A percentile compares a stretch with the other conserved stretches of the same genome.
Conservation (phyloP, 768 basidiomycete species). For the Tricholoma terreum region DNA sequence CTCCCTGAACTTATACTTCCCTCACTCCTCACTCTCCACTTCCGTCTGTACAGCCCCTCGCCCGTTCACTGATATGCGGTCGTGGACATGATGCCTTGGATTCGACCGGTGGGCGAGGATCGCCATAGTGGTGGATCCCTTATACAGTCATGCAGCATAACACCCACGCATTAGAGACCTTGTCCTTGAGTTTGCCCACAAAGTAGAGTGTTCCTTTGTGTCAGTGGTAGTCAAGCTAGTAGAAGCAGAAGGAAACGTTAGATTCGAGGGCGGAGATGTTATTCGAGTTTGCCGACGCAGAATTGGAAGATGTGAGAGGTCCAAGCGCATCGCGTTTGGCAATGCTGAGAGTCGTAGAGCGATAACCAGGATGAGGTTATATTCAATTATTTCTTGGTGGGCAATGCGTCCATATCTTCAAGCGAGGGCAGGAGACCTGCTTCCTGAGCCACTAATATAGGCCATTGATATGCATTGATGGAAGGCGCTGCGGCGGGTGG, state of each 20-base stretch:
- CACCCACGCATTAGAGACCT: slow-evolving; percentile 63
- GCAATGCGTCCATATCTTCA: slow-evolving; percentile 57
- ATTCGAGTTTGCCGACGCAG: too few relatives aligned
- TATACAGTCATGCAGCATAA: too few relatives aligned
- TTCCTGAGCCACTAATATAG: too few relatives aligned
- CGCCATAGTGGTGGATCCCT: slow-evolving; percentile 80
- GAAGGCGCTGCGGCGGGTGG: slow-evolving; percentile 55
- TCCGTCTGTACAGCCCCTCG: slow-evolving; percentile 68
- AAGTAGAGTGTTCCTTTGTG: slow-evolving; percentile 82
- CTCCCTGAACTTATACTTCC: too few relatives aligned
- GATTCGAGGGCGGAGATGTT: too few relatives aligned
- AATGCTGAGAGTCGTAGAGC: slow-evolving; percentile 68
- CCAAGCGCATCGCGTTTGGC: too few relatives aligned
- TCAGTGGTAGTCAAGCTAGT: too few relatives aligned
- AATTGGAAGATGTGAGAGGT: too few relatives aligned
- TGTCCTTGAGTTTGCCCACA: slow-evolving; percentile 88
- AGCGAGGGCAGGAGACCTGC: slow-evolving; percentile 86
- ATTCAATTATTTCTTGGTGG: slow-evolving; percentile 39
- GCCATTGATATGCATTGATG: too few relatives aligned
- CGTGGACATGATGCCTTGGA: slow-evolving; percentile 19
- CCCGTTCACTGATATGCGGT: slow-evolving; percentile 67
- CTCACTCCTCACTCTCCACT: slow-evolving; percentile 62
- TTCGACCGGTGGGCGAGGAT: slow-evolving; percentile 45
- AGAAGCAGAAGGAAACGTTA: too few relatives aligned
- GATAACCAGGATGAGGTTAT: slow-evolving; percentile 65